Conservation (phyloP, 805 yeast genomes). For the Pachysolen tannophilus region DNA sequence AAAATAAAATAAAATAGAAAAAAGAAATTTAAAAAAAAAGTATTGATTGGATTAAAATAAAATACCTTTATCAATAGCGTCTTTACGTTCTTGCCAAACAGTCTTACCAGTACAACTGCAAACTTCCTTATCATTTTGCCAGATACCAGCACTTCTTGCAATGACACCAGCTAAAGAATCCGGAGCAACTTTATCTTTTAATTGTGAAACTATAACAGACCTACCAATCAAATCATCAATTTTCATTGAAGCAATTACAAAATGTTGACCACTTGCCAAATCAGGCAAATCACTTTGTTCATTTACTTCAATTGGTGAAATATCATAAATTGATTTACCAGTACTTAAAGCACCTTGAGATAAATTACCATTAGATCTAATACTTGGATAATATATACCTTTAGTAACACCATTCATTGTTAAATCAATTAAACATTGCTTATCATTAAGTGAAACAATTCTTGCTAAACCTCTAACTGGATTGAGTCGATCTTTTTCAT, state of each 20-base stretch:
- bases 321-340: conserved; percentile 40
- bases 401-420: conserved; percentile 63
- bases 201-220: conserved; percentile 40
- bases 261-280: conserved; percentile 35
- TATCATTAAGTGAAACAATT: conserved; percentile 55
- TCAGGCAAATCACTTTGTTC: conserved; percentile 24
- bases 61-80: conserved; percentile 58
- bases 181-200: conserved; percentile 28
- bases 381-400: conserved; percentile 62
- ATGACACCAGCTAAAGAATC: conserved; percentile 72
- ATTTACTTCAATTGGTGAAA: conserved; percentile 31
- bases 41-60: conserved; percentile 11
- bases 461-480: conserved; percentile 86
- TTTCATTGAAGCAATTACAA: conserved; percentile 35
- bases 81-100: conserved; percentile 88
- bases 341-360: conserved; percentile 65
- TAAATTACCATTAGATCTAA: conserved; percentile 68
- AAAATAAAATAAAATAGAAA: no score
- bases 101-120: conserved; percentile 95
- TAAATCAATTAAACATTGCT: conserved; percentile 60
- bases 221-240: conserved; percentile 67
- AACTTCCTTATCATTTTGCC: conserved; percentile 92
- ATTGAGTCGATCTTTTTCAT: conserved; percentile 30
- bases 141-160: conserved; percentile 93
- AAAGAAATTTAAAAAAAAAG: no score